Evolutionary conservation across 306 rosid genomes (phyloP), one percentile per base, ranked within the genome.

Genomic region (Echinosophora koreensis): DNA sequence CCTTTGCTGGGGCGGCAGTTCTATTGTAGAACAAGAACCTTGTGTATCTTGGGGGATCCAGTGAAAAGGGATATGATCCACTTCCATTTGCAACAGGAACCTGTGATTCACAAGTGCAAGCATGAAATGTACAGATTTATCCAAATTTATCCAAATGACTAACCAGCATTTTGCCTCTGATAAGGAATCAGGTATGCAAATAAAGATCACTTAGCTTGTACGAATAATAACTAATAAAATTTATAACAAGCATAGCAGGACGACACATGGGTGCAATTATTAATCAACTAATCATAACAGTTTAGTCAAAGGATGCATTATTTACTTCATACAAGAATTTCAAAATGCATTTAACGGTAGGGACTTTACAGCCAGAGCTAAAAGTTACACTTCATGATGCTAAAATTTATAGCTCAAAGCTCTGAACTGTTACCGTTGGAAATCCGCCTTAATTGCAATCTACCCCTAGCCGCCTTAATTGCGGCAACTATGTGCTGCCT

Each of bases 51-150:
- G 99, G 99, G 84, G 91, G 97, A 88, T 92, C 97, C 79, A 91
- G 85, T 46, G 96, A 89, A 86, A 83, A 96, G 66, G 99, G 99
- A 86, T 91, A 89, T 17, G 96, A 92, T 63, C 94, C 98, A 86
- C 98, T 82, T 82, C 98, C 99, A 88, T 96, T 95, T 83, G 99
- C 96, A 79, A 96, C 92, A 64, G 99, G 99, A 84, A 96, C 98
- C 99, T 91, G 77, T 42, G 55, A 82, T 80, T 84, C 59, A 63
- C 72, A 82, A 69, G 49, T 66, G 59, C 54, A 62, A 65, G 71
- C 38, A 76, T 77, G 55, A 66, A 81, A 82, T 6, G 8, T 73
- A 8, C 44, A 50, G 77, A 35, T 35, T 42, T 44, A 50, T 56
- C 70, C 60, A 46, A 46, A 35, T 35, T 42, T 44, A 50, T 56